These are phyloP conservation scores for Rhamnella rubrinervis DNA, from an alignment of 331 rosid genomes.

Conservation along the genomic window DNA sequence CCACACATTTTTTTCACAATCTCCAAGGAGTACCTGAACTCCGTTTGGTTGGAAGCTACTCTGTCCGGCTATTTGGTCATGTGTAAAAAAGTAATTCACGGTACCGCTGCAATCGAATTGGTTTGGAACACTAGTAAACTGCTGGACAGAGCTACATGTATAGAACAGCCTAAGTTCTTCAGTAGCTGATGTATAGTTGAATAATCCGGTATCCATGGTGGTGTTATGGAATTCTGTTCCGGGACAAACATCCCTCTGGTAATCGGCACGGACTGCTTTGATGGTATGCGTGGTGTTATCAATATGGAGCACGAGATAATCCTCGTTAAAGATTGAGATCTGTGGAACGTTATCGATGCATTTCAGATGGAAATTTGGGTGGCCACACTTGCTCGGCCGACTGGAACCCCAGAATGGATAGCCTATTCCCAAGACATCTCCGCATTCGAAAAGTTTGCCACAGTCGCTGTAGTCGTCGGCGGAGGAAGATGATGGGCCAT, in stretches of 20 bases:
- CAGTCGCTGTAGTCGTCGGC: conserved; percentile 15
- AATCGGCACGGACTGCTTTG: background rate
- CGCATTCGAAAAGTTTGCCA: background rate
- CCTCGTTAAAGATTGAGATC: background rate
- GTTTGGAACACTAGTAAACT: background rate
- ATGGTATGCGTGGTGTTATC: background rate
- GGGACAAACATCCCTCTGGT: conserved; percentile 16
- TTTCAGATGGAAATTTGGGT: conserved; percentile 16
- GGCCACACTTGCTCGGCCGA: conserved; percentile 18
- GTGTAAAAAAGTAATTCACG: conserved; percentile 20
- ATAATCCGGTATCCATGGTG: background rate
- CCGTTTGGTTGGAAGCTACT: too few species aligned
- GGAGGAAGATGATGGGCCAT: background rate
- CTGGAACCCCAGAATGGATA: conserved; percentile 25
- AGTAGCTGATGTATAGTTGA: conserved; percentile 1
- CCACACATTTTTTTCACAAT: too few species aligned
- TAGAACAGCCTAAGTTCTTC: conserved; percentile 27
- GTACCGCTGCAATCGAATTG: conserved; percentile 26
- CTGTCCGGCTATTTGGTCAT: background rate
- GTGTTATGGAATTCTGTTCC: background rate
- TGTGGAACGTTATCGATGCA: conserved; percentile 5
- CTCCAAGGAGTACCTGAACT: too few species aligned
- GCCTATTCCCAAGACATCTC: background rate
- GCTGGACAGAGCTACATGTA: conserved; percentile 1
- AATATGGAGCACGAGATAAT: conserved; percentile 11